These are phyloP conservation scores for Didymosphaeria variabile DNA, from an alignment of 2,329 filamentous ascomycete genomes.

Conservation along the genomic window DNA sequence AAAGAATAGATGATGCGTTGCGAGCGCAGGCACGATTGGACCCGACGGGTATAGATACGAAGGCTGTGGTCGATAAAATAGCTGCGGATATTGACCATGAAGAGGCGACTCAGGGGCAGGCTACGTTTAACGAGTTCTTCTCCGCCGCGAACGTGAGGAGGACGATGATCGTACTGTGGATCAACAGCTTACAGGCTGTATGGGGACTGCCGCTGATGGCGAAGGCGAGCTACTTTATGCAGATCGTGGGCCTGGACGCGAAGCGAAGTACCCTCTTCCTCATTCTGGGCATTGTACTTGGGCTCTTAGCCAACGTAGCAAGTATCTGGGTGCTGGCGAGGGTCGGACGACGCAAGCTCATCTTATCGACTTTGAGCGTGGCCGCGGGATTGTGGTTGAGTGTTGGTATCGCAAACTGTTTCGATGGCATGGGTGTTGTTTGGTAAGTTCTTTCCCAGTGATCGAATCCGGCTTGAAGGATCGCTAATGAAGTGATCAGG, in stretches of 20 bases:
- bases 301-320: conserved; percentile 55
- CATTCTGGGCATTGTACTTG: conserved; percentile 57
- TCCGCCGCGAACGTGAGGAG: conserved; percentile 44
- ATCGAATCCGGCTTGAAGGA: not conserved
- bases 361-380: conserved; percentile 46
- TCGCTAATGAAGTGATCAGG: conserved; percentile 34
- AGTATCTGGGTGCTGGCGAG: conserved; percentile 57
- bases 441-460: conserved; percentile 45
- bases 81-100: conserved; percentile 36
- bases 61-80: conserved; percentile 38
- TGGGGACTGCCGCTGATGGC: conserved; percentile 48
- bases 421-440: conserved; percentile 47
- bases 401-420: conserved; percentile 61
- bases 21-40: conserved; percentile 62
- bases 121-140: conserved; percentile 49
- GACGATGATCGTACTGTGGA: conserved; percentile 50
- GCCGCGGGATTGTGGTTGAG: conserved; percentile 53
- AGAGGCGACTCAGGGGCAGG: conserved; percentile 25
- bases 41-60: conserved; percentile 46
- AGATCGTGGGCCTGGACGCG: conserved; percentile 43
- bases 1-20: conserved; percentile 52
- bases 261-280: conserved; percentile 54
- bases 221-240: conserved; percentile 47
- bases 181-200: conserved; percentile 43
- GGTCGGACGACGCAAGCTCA: conserved; percentile 53